Percentiles rank a stretch among this genome's conserved stretches.
phyloP scores from a whole-genome alignment of 768 basidiomycete genomes.

The Macrocybe gigantea region DNA sequence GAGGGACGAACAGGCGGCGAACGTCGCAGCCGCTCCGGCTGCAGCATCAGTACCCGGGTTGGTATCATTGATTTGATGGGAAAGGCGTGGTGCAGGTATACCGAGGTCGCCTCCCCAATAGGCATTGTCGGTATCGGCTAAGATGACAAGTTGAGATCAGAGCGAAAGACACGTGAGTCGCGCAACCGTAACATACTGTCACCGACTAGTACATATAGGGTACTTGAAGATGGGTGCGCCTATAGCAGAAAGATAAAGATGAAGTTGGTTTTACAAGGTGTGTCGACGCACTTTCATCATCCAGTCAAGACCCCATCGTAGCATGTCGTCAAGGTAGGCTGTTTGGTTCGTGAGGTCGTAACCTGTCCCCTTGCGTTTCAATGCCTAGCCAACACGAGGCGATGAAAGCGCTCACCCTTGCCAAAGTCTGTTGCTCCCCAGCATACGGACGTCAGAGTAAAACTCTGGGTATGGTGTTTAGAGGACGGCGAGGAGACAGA shows the following conservation, averaged over 20 bases:
- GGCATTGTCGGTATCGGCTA: slow-evolving; percentile 58
- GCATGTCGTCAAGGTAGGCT: slow-evolving; percentile 83
- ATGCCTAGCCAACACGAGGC: background rate
- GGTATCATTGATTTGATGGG: slow-evolving; percentile 74
- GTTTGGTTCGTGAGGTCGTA: slow-evolving; percentile 87
- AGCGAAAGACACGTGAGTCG: background rate
- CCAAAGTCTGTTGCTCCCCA: slow-evolving; percentile 90
- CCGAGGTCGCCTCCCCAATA: slow-evolving; percentile 89
- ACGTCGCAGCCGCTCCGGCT: slow-evolving; percentile 79
- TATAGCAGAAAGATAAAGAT: slow-evolving; percentile 1
- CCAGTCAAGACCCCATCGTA: slow-evolving; percentile 92
- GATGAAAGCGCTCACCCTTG: slow-evolving; percentile 39
- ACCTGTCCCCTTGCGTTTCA: slow-evolving; percentile 29
- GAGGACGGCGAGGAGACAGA: background rate
- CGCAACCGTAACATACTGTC: slow-evolving; percentile 36
- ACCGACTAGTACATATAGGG: slow-evolving; percentile 75
- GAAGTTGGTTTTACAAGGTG: background rate
- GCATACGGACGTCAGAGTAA: slow-evolving; percentile 77
- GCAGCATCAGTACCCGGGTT: slow-evolving; percentile 89
- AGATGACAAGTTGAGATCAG: background rate
- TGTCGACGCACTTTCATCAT: slow-evolving; percentile 61
- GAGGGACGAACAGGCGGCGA: slow-evolving; percentile 79
- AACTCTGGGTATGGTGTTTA: slow-evolving; percentile 42
- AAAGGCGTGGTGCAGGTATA: slow-evolving; percentile 70
- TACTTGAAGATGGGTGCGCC: slow-evolving; percentile 74